phyloP scores from a whole-genome alignment of 108 stramenopile genomes.

The Schizochytrium sp. region DNA sequence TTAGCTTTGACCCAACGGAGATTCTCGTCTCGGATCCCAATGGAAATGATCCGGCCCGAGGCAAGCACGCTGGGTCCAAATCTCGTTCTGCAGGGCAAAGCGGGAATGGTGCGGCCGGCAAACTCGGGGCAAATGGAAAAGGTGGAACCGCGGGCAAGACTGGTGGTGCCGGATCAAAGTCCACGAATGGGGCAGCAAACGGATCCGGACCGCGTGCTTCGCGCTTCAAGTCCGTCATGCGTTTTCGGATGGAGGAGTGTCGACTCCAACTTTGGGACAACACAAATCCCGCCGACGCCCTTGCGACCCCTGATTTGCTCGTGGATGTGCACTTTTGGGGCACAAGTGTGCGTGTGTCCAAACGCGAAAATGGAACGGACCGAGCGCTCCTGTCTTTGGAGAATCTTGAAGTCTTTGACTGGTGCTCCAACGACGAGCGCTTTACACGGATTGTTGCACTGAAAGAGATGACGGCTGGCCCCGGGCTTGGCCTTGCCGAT shows the following conservation, averaged over 20 bases:
- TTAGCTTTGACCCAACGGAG: not conserved
- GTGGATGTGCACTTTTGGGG: not conserved
- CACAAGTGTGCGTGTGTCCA: not conserved
- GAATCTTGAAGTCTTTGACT: not conserved
- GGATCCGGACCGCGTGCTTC: not conserved
- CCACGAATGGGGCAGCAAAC: not conserved
- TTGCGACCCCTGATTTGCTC: not conserved
- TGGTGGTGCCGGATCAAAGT: too few relatives aligned
- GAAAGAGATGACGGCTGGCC: not conserved
- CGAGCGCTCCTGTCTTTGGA: not conserved
- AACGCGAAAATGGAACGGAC: not conserved
- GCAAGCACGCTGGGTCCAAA: too few relatives aligned
- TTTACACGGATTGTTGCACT: not conserved
- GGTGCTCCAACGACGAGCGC: not conserved
- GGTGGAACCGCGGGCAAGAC: not conserved
- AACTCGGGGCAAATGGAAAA: not conserved
- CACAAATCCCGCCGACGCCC: not conserved
- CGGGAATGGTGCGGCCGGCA: not conserved
- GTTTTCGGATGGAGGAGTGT: not conserved
- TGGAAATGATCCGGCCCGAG: not conserved
- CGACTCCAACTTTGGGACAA: not conserved
- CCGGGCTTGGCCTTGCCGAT: not conserved
- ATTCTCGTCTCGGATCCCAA: not conserved
- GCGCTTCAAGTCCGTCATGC: not conserved
- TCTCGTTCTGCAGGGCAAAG: too few relatives aligned